Conservation (phyloP, 768 basidiomycete species). For the Termitomyces sp. region DNA sequence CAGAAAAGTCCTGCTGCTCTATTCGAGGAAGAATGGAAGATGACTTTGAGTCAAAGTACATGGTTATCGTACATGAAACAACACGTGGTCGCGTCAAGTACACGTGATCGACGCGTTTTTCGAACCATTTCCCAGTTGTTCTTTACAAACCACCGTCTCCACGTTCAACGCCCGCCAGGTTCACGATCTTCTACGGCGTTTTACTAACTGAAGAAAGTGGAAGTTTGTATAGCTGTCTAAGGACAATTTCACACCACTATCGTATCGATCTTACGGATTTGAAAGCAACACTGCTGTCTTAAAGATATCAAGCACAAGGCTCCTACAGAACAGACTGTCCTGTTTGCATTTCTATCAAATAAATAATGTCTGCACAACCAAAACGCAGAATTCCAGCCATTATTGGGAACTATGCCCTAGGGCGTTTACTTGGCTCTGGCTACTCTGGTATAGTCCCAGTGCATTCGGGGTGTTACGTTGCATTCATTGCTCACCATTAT, state of each 20-base stretch:
- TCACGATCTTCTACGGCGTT: neutral
- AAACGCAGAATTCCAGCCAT: conserved; percentile 24
- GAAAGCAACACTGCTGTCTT: neutral
- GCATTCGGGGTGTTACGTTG: neutral
- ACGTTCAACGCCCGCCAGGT: neutral
- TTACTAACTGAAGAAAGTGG: neutral
- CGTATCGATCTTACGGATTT: neutral
- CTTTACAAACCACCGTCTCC: neutral
- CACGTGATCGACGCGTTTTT: conserved; percentile 33
- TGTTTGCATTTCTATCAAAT: neutral
- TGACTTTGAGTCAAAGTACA: too few relatives aligned
- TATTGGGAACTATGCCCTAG: conserved; percentile 63
- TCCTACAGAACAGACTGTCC: neutral
- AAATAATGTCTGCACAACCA: conserved; percentile 4
- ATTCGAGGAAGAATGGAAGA: neutral
- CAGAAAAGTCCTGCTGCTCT: neutral
- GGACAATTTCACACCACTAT: neutral
- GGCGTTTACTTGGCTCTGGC: conserved; percentile 61
- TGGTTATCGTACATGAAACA: too few relatives aligned
- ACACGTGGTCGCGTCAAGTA: conserved; percentile 12
- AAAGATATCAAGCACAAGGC: neutral
- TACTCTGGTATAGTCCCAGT: conserved; percentile 56
- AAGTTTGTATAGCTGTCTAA: neutral
- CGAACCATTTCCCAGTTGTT: conserved; percentile 11
- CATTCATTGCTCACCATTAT: neutral